A percentile compares a stretch with the other conserved stretches of the same genome.
phyloP scores from a whole-genome alignment of 108 stramenopile species.

The Cyclotella baltica region DNA sequence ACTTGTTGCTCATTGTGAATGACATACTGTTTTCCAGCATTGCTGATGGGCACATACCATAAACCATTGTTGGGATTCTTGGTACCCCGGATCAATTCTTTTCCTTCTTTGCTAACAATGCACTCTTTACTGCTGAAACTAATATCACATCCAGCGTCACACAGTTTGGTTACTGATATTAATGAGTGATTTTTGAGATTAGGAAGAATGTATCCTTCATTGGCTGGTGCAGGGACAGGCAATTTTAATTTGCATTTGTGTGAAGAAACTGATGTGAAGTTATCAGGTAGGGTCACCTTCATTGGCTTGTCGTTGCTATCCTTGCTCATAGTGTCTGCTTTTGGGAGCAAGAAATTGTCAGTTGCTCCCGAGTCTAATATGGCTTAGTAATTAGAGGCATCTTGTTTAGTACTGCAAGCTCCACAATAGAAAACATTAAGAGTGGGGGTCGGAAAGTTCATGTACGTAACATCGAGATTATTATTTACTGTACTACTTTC shows the following conservation, averaged over 20 bases:
- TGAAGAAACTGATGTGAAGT: too few species aligned
- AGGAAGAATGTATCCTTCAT: background rate
- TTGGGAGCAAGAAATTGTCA: background rate
- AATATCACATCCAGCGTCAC: constrained; percentile 1
- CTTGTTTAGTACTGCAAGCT: too few species aligned
- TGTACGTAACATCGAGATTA: background rate
- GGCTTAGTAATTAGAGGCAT: background rate
- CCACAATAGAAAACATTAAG: background rate
- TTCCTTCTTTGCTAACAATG: background rate
- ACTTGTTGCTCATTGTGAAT: background rate
- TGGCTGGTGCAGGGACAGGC: too few species aligned
- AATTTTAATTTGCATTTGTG: too few species aligned
- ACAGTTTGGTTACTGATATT: background rate
- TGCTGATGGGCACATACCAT: background rate
- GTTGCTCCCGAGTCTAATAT: background rate
- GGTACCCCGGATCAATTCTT: background rate
- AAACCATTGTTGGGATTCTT: background rate
- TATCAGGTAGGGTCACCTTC: background rate
- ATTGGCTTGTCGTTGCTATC: background rate
- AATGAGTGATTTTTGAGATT: background rate
- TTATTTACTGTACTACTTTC: background rate
- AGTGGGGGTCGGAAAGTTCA: background rate
- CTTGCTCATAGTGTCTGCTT: background rate
- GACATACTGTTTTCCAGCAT: too few species aligned
- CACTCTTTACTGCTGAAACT: background rate